phyloP scores from a whole-genome alignment of 805 yeast species.

The Ogataea glucozyma region DNA sequence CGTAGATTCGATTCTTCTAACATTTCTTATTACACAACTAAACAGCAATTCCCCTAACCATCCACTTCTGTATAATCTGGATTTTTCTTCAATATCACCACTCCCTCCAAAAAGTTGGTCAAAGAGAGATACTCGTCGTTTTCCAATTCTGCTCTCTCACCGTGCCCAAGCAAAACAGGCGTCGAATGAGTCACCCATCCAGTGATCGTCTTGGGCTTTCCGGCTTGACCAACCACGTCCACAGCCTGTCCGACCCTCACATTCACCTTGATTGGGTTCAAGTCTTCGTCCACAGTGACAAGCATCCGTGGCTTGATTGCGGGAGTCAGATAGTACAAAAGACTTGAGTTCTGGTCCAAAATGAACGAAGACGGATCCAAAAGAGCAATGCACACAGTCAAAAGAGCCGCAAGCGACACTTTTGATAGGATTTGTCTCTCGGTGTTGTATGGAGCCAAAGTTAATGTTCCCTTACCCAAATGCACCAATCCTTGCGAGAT shows the following conservation, averaged over 20 bases:
- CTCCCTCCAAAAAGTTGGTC: slow-evolving; percentile 83
- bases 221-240: slow-evolving; percentile 98
- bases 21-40: neutral
- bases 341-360: slow-evolving; percentile 69
- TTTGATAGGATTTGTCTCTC: slow-evolving; percentile 87
- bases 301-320: slow-evolving; percentile 92
- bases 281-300: slow-evolving; percentile 86
- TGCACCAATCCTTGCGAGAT: slow-evolving; percentile 94
- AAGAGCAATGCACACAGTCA: slow-evolving; percentile 81
- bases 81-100: slow-evolving; percentile 88
- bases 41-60: slow-evolving; percentile 11
- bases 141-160: slow-evolving; percentile 96
- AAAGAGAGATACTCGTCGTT: slow-evolving; percentile 88
- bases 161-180: slow-evolving; percentile 89
- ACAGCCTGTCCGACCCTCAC: slow-evolving; percentile 99
- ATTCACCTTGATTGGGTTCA: slow-evolving; percentile 90
- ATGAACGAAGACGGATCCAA: slow-evolving; percentile 84
- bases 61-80: slow-evolving; percentile 69
- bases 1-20: neutral
- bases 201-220: slow-evolving; percentile 97
- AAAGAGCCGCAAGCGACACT: slow-evolving; percentile 84
- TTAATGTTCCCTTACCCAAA: slow-evolving; percentile 93
- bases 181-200: slow-evolving; percentile 99
- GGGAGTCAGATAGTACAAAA: slow-evolving; percentile 82
- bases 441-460: slow-evolving; percentile 84